Percentiles rank a stretch among this genome's conserved stretches.
Conservation (phyloP, 2,329 filamentous ascomycete genomes). For the Pezicula carpinea region DNA sequence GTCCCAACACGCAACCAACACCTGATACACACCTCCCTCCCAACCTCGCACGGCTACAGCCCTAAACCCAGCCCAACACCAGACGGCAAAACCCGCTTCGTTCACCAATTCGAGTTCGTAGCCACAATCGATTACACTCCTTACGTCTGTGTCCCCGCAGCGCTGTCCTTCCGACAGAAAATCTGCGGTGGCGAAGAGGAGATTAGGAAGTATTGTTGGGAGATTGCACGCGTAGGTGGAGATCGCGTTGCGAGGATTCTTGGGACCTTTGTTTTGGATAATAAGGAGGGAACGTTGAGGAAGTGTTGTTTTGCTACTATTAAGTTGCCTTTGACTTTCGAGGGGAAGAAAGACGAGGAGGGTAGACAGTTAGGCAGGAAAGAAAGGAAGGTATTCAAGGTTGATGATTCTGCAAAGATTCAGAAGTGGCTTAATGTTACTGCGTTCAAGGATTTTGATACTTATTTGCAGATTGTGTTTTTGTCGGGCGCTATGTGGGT, state of each 20-base stretch:
- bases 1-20: conserved; percentile 75
- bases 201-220: conserved; percentile 59
- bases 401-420: conserved; percentile 52
- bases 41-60: conserved; percentile 73
- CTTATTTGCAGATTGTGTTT: conserved; percentile 60
- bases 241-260: conserved; percentile 55
- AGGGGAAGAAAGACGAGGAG: conserved; percentile 13
- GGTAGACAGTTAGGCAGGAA: conserved; percentile 7
- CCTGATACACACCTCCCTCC: conserved; percentile 67
- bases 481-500: conserved; percentile 57
- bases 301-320: conserved; percentile 71
- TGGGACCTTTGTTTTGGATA: conserved; percentile 68
- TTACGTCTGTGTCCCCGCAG: conserved; percentile 68
- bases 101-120: conserved; percentile 69
- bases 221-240: conserved; percentile 60
- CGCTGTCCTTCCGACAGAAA: conserved; percentile 65
- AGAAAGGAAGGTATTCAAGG: conserved; percentile 24
- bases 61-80: conserved; percentile 30
- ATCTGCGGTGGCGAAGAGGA: conserved; percentile 67
- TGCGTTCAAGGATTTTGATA: conserved; percentile 52
- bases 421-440: conserved; percentile 37
- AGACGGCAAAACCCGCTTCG: conserved; percentile 47
- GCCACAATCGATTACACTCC: conserved; percentile 71
- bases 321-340: conserved; percentile 54
- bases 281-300: conserved; percentile 52